Base-by-base conservation (phyloP, 257 asterid genomes). In the Mentha longifolia region DNA sequence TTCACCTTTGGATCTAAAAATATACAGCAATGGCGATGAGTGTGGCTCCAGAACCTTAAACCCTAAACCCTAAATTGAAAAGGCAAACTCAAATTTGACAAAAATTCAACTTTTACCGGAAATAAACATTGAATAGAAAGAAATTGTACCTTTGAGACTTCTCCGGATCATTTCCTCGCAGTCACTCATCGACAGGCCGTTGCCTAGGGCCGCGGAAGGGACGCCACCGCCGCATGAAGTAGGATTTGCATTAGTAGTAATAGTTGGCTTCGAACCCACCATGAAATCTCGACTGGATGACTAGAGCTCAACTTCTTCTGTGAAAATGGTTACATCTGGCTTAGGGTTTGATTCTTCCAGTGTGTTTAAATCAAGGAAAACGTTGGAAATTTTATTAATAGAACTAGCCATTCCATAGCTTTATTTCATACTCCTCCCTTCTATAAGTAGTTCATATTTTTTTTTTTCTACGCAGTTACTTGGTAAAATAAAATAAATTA, bases 1-100 rank as follows among this genome's bases (percentile, higher is more conserved):
- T 79, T 87, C 74, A 90, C 98, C 87, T 56, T 87, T 5, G 98
- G 98, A 72, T 77, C 97, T 91, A 88, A 77, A 28, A 77, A 79
- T 1, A 61, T 9, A 51, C 5, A 62, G 31, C 55, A 72, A 65
- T 5, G 35, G 33, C 55, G 60, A 65, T 17, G 39, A 28, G 41
- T 39, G 39, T 50, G 68, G 65, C 46, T n/a, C 46, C 35, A 41
- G 11, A 68, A 19, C 71, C 65, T 59, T 55, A 71, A 75, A 69
- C 69, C 81, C 81, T 22, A 19, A 33, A 51, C 55, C 47, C 11
- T 31, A 72, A 17, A 10, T 19, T 5, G 41, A 39, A 57, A 30
- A 56, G 0, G 41, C 14, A 1, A 35, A 1, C 30, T 60, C 28
- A 14, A 19, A 31, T 33, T 59, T 31, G 7, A 15, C 14, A 39